These are phyloP conservation scores for Thielaviopsis ethacetica DNA, from an alignment of 2,329 filamentous ascomycete species.

Conservation along the genomic window DNA sequence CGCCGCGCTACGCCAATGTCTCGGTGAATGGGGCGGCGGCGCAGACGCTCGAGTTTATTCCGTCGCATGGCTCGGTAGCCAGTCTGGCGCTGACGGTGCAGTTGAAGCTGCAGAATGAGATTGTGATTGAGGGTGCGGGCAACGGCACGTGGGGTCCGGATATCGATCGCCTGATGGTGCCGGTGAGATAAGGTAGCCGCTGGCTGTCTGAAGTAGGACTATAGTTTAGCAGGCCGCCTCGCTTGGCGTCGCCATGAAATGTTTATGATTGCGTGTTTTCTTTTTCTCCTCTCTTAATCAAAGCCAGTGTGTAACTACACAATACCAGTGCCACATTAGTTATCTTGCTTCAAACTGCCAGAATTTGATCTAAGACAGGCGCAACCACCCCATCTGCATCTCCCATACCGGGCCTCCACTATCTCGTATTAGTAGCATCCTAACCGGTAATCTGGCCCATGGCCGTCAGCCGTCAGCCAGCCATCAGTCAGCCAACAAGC, in stretches of 20 bases:
- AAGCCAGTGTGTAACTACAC: background rate
- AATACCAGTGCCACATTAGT: background rate
- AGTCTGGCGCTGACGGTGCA: conserved; percentile 31
- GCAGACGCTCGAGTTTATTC: conserved; percentile 38
- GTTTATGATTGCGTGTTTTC: background rate
- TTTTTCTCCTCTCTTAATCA: background rate
- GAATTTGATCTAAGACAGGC: too few relatives aligned
- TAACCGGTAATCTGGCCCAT: too few relatives aligned
- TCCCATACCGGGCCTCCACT: too few relatives aligned
- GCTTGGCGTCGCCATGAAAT: background rate
- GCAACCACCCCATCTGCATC: too few relatives aligned
- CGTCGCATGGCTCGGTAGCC: conserved; percentile 26
- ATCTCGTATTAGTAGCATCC: too few relatives aligned
- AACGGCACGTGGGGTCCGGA: conserved; percentile 29
- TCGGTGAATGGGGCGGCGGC: conserved; percentile 35
- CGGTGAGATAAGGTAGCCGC: conserved; percentile 16
- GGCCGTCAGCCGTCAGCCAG: too few relatives aligned
- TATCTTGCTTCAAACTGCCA: background rate
- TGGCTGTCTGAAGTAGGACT: background rate
- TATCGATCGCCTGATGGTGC: conserved; percentile 38
- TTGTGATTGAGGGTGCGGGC: conserved; percentile 27
- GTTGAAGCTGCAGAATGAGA: conserved; percentile 29
- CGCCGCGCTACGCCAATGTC: conserved; percentile 35
- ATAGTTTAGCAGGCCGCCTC: background rate
- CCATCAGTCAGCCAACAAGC: too few relatives aligned